Conservation (phyloP, 345 rosid genomes). For the Nasturtium officinale region DNA sequence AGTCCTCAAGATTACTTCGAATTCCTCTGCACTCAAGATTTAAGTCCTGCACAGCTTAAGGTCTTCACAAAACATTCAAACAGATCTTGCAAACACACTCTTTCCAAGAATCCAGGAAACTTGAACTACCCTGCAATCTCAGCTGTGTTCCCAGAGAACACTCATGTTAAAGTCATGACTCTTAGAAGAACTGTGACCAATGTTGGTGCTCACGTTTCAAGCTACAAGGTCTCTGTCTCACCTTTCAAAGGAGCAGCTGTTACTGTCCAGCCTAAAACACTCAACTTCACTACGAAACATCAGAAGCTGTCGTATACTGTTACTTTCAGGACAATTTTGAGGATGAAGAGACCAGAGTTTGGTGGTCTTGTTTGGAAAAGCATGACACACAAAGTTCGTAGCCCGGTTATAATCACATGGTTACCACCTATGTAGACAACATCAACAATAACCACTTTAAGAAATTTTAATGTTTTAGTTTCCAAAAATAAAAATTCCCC, state of each 20-base stretch:
- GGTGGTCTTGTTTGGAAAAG: conserved; percentile 87
- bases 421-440: conserved; percentile 50
- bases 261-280: conserved; percentile 56
- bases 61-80: conserved; percentile 70
- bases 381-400: conserved; percentile 76
- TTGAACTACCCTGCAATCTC: conserved; percentile 93
- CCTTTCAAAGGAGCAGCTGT: conserved; percentile 65
- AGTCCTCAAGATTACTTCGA: conserved; percentile 76
- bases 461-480: conserved; percentile 42
- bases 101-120: conserved; percentile 56
- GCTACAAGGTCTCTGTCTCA: conserved; percentile 63
- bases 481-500: conserved; percentile 26
- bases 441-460: conserved; percentile 18
- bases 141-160: conserved; percentile 61
- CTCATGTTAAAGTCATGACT: conserved; percentile 44
- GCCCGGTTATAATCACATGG: conserved; percentile 77
- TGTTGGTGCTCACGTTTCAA: conserved; percentile 69
- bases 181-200: conserved; percentile 74
- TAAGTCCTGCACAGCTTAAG: conserved; percentile 60
- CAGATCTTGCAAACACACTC: conserved; percentile 61
- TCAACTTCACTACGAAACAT: conserved; percentile 63
- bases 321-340: conserved; percentile 54
- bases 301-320: conserved; percentile 75
- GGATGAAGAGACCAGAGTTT: conserved; percentile 65
- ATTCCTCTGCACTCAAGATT: conserved; percentile 78